These are phyloP conservation scores for Halenospora varia DNA, from an alignment of 495 filamentous ascomycete species.

Conservation along the genomic window DNA sequence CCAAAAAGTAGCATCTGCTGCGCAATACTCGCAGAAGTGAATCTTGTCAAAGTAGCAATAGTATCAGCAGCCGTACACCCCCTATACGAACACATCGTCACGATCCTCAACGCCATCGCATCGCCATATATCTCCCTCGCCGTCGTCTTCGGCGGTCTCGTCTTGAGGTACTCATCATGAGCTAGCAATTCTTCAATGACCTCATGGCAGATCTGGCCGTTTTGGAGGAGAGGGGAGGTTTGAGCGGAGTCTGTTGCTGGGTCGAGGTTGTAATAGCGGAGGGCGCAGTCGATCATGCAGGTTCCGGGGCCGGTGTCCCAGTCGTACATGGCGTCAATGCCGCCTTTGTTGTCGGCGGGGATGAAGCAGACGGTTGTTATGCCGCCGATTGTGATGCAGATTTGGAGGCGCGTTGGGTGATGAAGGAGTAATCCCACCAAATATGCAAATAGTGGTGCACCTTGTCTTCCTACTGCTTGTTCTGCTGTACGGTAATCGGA, in stretches of 20 bases:
- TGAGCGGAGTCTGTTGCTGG: constrained; percentile 22
- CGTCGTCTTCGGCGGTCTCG: constrained; percentile 25
- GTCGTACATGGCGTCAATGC: constrained; percentile 28
- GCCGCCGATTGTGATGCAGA: constrained; percentile 26
- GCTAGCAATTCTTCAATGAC: constrained; percentile 21
- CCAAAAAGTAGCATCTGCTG: constrained; percentile 27
- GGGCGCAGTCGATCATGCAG: constrained; percentile 23
- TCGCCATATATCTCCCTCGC: constrained; percentile 27
- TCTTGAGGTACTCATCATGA: constrained; percentile 18
- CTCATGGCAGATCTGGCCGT: constrained; percentile 23
- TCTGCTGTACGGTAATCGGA: constrained; percentile 43
- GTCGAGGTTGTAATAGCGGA: constrained; percentile 23
- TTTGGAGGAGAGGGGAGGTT: constrained; percentile 10
- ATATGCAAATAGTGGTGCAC: constrained; percentile 41
- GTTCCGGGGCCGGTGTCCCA: constrained; percentile 29
- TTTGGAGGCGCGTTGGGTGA: constrained; percentile 26
- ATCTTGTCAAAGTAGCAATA: constrained; percentile 24
- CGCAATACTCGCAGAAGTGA: constrained; percentile 25
- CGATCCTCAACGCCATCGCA: constrained; percentile 19
- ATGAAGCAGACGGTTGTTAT: constrained; percentile 26
- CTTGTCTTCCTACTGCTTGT: constrained; percentile 41
- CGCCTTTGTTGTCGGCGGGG: constrained; percentile 21
- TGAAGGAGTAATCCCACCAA: constrained; percentile 29
- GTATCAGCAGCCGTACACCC: constrained; percentile 23
- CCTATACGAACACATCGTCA: constrained; percentile 17